Conservation (phyloP, 1,139 yeast genomes). For the Debaryomyces sp. region DNA sequence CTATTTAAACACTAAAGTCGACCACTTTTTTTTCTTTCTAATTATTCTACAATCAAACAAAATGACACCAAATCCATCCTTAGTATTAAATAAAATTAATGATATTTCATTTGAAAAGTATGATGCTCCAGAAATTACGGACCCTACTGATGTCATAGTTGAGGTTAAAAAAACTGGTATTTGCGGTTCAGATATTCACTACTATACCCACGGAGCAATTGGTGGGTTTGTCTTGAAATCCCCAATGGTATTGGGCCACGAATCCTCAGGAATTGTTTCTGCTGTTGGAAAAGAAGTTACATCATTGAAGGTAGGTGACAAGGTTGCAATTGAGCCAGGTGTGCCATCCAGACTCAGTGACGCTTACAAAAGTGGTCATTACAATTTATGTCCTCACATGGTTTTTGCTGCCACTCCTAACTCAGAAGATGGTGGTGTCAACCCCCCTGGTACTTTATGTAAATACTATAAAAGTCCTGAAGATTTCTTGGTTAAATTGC, state of each 20-base stretch:
- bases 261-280: conserved; percentile 70
- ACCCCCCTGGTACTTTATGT: conserved; percentile 71
- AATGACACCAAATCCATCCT: conserved; percentile 57
- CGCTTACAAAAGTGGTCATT: conserved; percentile 73
- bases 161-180: conserved; percentile 79
- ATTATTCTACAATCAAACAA: neutral
- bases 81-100: conserved; percentile 67
- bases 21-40: neutral
- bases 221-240: conserved; percentile 67
- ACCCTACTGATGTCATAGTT: conserved; percentile 72
- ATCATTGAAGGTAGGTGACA: conserved; percentile 69
- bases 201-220: conserved; percentile 76
- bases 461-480: conserved; percentile 77
- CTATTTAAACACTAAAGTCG: neutral
- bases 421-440: conserved; percentile 38
- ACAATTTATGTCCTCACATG: conserved; percentile 83
- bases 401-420: conserved; percentile 84
- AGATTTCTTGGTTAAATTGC: conserved; percentile 79
- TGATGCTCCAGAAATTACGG: conserved; percentile 62
- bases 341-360: conserved; percentile 76
- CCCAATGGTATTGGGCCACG: conserved; percentile 79
- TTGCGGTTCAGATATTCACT: conserved; percentile 88
- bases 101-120: conserved; percentile 67
- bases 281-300: conserved; percentile 67
- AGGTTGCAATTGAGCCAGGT: conserved; percentile 76